These are phyloP conservation scores for Agaricales sp. DNA, from an alignment of 1,284 basidiomycete genomes.

Conservation along the genomic window DNA sequence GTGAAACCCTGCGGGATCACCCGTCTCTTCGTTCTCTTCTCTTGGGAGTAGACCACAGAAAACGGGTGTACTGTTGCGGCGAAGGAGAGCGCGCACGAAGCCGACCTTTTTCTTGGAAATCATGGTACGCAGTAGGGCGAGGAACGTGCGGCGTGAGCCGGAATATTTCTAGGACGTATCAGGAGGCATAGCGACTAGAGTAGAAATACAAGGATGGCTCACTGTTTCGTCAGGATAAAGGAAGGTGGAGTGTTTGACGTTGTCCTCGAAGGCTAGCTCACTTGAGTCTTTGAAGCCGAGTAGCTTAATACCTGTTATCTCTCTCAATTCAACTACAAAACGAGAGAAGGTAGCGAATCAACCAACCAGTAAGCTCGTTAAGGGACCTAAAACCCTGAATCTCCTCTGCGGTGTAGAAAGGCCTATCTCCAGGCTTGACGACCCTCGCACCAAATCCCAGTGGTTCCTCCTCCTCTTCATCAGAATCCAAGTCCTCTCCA, in stretches of 20 bases:
- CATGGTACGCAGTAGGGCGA: slow-evolving; percentile 80
- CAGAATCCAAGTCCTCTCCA: slow-evolving; percentile 31
- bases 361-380: slow-evolving; percentile 64
- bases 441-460: slow-evolving; percentile 14
- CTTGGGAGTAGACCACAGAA: slow-evolving; percentile 88
- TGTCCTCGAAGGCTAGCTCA: slow-evolving; percentile 75
- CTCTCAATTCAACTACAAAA: slow-evolving; percentile 2
- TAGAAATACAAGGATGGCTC: slow-evolving; percentile 12
- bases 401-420: slow-evolving; percentile 83
- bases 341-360: background rate
- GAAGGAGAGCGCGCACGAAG: slow-evolving; percentile 61
- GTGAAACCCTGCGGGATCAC: slow-evolving; percentile 86
- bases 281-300: slow-evolving; percentile 84
- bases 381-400: slow-evolving; percentile 73
- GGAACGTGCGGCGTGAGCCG: slow-evolving; percentile 88
- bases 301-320: slow-evolving; percentile 60
- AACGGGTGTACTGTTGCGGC: slow-evolving; percentile 65
- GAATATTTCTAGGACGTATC: slow-evolving; percentile 50
- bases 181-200: background rate
- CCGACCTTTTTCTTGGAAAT: slow-evolving; percentile 77
- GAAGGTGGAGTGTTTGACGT: slow-evolving; percentile 86
- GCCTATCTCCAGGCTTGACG: slow-evolving; percentile 46
- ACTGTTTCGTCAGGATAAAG: slow-evolving; percentile 90
- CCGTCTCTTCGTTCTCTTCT: slow-evolving; percentile 66
- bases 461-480: slow-evolving; percentile 30